These are phyloP conservation scores for Chernovozyma aurita DNA, from an alignment of 1,139 yeast genomes.

Conservation along the genomic window DNA sequence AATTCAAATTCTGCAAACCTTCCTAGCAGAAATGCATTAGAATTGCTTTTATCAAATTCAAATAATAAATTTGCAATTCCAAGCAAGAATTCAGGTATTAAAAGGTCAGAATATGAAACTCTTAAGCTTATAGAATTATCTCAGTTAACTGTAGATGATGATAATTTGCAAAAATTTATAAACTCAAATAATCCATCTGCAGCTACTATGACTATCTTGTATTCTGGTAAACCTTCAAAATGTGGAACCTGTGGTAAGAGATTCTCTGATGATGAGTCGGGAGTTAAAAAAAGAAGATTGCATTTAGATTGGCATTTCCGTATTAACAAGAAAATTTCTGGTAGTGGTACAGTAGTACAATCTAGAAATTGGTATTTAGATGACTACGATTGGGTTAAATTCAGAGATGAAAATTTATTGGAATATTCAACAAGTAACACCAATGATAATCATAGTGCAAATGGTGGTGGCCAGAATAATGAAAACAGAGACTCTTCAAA, in stretches of 20 bases:
- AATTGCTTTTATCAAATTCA: constrained; percentile 24
- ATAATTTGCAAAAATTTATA: constrained; percentile 35
- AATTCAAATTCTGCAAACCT: constrained; percentile 4
- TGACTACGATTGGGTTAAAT: constrained; percentile 69
- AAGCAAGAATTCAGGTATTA: constrained; percentile 13
- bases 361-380: constrained; percentile 81
- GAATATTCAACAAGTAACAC: constrained; percentile 26
- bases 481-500: constrained; percentile 8
- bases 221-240: constrained; percentile 65
- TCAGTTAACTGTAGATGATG: constrained; percentile 6
- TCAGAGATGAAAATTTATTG: constrained; percentile 55
- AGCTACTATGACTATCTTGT: constrained; percentile 36
- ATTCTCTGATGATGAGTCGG: constrained; percentile 60
- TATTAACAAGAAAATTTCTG: constrained; percentile 70
- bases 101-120: constrained; percentile 20
- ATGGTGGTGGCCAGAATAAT: constrained; percentile 8
- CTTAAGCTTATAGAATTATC: constrained; percentile 14
- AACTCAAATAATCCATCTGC: constrained; percentile 27
- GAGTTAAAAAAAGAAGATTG: constrained; percentile 45
- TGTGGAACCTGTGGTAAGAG: constrained; percentile 91
- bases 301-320: constrained; percentile 98
- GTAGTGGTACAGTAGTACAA: constrained; percentile 41
- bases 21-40: constrained; percentile 26
- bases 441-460: constrained; percentile 10
- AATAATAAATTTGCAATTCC: constrained; percentile 3